Evolutionary conservation across 192 early-diverging fungal genomes (phyloP).

Genomic region (Entophlyctis luteolus): DNA sequence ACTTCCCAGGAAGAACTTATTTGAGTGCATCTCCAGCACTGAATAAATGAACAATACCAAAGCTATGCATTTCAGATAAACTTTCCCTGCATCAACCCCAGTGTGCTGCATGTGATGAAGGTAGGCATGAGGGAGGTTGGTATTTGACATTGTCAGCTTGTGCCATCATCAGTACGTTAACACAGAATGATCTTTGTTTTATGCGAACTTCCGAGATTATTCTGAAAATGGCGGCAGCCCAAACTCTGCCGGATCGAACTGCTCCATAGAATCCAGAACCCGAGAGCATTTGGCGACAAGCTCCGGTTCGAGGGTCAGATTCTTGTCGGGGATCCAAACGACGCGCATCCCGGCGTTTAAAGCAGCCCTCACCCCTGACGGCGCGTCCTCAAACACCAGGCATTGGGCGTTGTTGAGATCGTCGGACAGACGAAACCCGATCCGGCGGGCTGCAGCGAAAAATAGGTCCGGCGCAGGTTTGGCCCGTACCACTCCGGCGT

Average conservation of each 20-base stretch:
- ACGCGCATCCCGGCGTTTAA: constrained; percentile 75
- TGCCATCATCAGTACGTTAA: too few species aligned
- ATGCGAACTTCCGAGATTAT: too few species aligned
- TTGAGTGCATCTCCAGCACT: too few species aligned
- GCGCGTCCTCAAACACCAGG: constrained; percentile 92
- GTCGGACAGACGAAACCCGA: constrained; percentile 38
- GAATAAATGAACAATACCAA: too few species aligned
- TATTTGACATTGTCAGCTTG: too few species aligned
- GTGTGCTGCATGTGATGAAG: too few species aligned
- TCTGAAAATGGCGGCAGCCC: constrained; percentile 32
- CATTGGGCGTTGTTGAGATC: constrained; percentile 27
- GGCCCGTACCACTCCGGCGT: constrained; percentile 66
- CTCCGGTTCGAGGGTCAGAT: constrained; percentile 19
- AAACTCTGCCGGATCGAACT: constrained; percentile 44
- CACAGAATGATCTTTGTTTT: too few species aligned
- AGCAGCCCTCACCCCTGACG: constrained; percentile 77
- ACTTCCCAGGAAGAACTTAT: too few species aligned
- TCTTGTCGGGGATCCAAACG: constrained; percentile 84
- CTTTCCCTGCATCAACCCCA: too few species aligned
- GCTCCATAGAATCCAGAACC: constrained; percentile 31
- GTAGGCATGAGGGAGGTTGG: too few species aligned
- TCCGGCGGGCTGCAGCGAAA: constrained; percentile 59
- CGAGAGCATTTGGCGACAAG: background rate
- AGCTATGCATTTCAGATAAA: too few species aligned
- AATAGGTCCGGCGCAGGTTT: constrained; percentile 95